phyloP scores from a whole-genome alignment of 805 yeast species.

The Starmera caribaea region DNA sequence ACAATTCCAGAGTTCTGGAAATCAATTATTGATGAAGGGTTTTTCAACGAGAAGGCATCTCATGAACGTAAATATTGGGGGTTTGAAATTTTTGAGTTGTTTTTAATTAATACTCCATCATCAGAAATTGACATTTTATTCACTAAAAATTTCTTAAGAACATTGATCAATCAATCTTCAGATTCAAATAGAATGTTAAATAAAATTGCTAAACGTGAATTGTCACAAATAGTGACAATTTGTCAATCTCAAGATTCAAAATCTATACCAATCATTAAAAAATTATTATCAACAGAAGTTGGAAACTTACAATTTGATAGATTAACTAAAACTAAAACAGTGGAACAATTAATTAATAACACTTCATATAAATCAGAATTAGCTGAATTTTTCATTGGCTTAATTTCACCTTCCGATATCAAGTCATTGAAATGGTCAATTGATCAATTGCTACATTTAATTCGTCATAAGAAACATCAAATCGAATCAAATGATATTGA shows the following conservation, averaged over 20 bases:
- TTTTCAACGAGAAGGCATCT: conserved; percentile 69
- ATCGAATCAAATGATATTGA: conserved; percentile 14
- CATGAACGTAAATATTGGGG: conserved; percentile 85
- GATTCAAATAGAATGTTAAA: conserved; percentile 56
- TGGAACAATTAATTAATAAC: conserved; percentile 31
- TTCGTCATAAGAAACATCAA: conserved; percentile 32
- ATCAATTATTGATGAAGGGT: conserved; percentile 66
- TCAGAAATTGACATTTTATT: conserved; percentile 25
- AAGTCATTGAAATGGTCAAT: conserved; percentile 39
- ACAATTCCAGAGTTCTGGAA: conserved; percentile 67
- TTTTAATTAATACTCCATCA: conserved; percentile 24
- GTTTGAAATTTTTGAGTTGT: conserved; percentile 54
- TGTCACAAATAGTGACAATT: conserved; percentile 32
- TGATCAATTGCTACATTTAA: conserved; percentile 46
- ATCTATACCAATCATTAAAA: conserved; percentile 21
- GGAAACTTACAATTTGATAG: conserved; percentile 69
- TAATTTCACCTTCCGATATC: conserved; percentile 7
- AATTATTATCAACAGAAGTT: conserved; percentile 31
- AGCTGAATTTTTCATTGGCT: conserved; percentile 8
- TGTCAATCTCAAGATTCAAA: conserved; percentile 27
- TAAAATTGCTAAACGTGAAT: conserved; percentile 49
- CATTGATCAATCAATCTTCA: conserved; percentile 67
- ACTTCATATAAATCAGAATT: conserved; percentile 5
- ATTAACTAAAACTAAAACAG: conserved; percentile 63
- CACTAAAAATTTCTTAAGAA: conserved; percentile 59